A percentile compares a stretch with the other conserved stretches of the same genome.
phyloP scores from a whole-genome alignment of 139 green algal genomes.

The Ettlia oleoabundans region DNA sequence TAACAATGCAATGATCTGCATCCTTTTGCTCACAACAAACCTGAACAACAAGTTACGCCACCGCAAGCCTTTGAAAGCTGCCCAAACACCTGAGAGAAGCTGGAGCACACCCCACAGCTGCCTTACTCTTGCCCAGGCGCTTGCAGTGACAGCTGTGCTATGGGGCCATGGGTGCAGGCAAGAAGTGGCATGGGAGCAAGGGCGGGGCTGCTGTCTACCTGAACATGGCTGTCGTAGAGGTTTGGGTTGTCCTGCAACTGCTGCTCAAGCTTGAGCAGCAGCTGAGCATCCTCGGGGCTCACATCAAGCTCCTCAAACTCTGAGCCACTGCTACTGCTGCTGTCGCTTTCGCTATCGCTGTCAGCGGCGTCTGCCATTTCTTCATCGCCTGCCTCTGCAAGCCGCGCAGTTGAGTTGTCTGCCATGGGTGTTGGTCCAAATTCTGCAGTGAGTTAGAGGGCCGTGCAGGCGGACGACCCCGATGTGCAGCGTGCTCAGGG shows the following conservation, averaged over 20 bases:
- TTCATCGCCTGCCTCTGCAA: neutral
- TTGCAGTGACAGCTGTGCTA: too few species aligned
- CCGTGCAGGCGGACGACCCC: too few species aligned
- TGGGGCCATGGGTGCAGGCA: neutral
- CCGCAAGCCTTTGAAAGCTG: too few species aligned
- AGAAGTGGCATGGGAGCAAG: neutral
- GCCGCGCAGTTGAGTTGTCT: neutral
- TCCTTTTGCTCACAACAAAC: too few species aligned
- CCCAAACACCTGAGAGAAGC: too few species aligned
- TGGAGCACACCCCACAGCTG: too few species aligned
- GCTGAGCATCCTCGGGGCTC: conserved; percentile 53
- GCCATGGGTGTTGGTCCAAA: neutral
- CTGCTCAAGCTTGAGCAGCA: conserved; percentile 69
- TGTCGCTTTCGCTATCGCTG: conserved; percentile 17
- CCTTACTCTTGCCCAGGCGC: too few species aligned
- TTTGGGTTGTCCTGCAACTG: conserved; percentile 65
- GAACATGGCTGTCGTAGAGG: conserved; percentile 74
- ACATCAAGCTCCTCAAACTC: conserved; percentile 55
- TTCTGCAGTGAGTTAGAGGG: too few species aligned
- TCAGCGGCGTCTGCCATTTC: conserved; percentile 12
- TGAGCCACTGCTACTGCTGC: conserved; percentile 36
- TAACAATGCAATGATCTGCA: too few species aligned
- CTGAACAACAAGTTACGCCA: too few species aligned
- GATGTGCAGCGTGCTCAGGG: too few species aligned
- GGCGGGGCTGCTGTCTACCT: conserved; percentile 41